Conservation (phyloP, 208 protist species). For the Leptomonas pyrrhocoris region DNA sequence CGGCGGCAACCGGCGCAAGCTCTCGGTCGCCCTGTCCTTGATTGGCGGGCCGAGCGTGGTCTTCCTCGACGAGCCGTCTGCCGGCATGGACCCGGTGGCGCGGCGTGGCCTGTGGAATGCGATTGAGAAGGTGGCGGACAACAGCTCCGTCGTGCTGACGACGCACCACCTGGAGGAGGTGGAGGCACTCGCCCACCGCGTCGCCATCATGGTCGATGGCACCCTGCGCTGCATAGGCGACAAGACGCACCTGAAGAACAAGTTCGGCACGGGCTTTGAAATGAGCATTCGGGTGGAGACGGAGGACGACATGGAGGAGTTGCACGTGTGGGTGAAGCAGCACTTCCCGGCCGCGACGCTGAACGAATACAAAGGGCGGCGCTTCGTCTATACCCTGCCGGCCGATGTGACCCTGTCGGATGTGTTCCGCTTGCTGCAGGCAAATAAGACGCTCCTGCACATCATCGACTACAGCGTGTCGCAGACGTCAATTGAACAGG, state of each 20-base stretch:
- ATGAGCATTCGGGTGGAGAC: constrained; percentile 41
- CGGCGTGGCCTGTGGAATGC: constrained; percentile 68
- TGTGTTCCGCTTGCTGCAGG: constrained; percentile 47
- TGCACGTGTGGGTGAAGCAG: constrained; percentile 25
- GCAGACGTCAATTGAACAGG: constrained; percentile 81
- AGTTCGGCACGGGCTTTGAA: constrained; percentile 72
- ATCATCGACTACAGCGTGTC: constrained; percentile 75
- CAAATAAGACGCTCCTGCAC: constrained; percentile 24
- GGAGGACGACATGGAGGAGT: constrained; percentile 16
- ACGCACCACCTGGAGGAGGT: constrained; percentile 95
- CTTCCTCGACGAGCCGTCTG: too few species aligned
- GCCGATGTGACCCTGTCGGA: constrained; percentile 37
- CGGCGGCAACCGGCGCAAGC: too few species aligned
- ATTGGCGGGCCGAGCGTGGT: too few species aligned
- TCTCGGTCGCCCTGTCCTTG: too few species aligned
- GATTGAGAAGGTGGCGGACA: constrained; percentile 56
- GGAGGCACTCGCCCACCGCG: constrained; percentile 75
- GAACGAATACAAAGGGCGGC: constrained; percentile 37
- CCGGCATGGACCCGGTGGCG: too few species aligned
- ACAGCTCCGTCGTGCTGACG: constrained; percentile 86
- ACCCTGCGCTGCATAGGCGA: constrained; percentile 83
- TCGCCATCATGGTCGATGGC: constrained; percentile 87
- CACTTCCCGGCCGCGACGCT: constrained; percentile 37
- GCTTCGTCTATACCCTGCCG: constrained; percentile 48
- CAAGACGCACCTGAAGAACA: constrained; percentile 74